phyloP scores from a whole-genome alignment of 2,329 filamentous ascomycete species.

The Orbilia blumenaviensis region DNA sequence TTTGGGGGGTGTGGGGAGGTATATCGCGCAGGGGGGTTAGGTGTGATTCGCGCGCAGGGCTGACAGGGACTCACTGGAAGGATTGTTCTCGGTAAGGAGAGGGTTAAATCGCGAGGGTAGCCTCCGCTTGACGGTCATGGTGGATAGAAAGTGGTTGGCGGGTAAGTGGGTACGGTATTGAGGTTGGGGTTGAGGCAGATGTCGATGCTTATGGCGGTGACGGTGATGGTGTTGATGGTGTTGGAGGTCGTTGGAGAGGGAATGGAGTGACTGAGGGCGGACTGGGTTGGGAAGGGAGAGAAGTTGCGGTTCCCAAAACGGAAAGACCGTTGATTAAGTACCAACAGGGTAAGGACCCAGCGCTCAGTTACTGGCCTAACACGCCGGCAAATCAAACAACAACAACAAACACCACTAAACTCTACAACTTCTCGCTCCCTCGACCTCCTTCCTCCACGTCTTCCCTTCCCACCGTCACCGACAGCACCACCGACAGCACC shows the following conservation, averaged over 20 bases:
- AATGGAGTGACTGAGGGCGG: neutral
- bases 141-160: neutral
- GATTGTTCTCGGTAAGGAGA: slow-evolving; percentile 39
- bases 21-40: neutral
- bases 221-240: slow-evolving; percentile 19
- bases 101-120: slow-evolving; percentile 43
- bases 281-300: neutral
- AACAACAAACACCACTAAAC: slow-evolving; percentile 1
- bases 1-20: neutral
- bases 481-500: neutral
- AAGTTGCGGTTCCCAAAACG: slow-evolving; percentile 14
- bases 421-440: slow-evolving; percentile 3
- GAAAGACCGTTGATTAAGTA: slow-evolving; percentile 1
- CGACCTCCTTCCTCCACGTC: neutral
- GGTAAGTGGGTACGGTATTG: neutral
- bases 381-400: slow-evolving; percentile 22
- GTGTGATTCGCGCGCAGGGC: slow-evolving; percentile 10
- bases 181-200: neutral
- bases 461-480: neutral
- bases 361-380: slow-evolving; percentile 1
- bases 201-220: neutral
- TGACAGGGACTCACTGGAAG: slow-evolving; percentile 33
- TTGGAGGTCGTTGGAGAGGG: neutral
- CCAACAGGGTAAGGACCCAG: slow-evolving; percentile 8
- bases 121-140: slow-evolving; percentile 43